phyloP scores from a whole-genome alignment of 2,329 filamentous ascomycete genomes.

The Fusarium redolens region DNA sequence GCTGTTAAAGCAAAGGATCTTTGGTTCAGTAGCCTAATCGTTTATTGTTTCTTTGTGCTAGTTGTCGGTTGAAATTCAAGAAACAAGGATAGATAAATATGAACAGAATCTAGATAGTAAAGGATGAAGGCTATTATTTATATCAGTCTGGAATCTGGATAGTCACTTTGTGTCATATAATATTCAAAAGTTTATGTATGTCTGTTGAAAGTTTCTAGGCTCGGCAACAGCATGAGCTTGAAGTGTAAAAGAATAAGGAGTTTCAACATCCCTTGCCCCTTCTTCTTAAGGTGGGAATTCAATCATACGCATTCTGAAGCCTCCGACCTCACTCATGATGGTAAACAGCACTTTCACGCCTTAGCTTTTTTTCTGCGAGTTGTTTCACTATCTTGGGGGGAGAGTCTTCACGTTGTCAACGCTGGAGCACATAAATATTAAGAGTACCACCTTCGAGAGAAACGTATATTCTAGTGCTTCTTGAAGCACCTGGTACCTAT shows the following conservation, averaged over 20 bases:
- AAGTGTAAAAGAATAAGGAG: neutral
- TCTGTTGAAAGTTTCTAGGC: neutral
- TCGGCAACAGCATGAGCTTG: neutral
- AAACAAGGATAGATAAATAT: neutral
- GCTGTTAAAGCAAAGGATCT: neutral
- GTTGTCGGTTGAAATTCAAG: neutral
- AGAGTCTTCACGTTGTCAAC: neutral
- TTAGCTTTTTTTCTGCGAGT: neutral
- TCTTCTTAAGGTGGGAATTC: neutral
- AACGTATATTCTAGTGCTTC: neutral
- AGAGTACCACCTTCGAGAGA: neutral
- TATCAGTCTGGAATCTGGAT: neutral
- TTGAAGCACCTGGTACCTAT: neutral
- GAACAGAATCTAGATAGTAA: neutral
- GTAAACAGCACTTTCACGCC: neutral
- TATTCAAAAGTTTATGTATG: neutral
- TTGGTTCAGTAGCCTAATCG: neutral
- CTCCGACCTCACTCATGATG: neutral
- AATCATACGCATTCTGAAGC: neutral
- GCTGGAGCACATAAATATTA: neutral
- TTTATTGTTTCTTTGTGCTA: neutral
- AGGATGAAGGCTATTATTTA: neutral
- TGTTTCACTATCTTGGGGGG: neutral
- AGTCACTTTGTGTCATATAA: neutral
- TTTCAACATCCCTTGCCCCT: too few species aligned